Evolutionary conservation across 495 filamentous ascomycete species (phyloP), one percentile per base, ranked within the genome.

Genomic region (Pseudotulostoma volvatum): DNA sequence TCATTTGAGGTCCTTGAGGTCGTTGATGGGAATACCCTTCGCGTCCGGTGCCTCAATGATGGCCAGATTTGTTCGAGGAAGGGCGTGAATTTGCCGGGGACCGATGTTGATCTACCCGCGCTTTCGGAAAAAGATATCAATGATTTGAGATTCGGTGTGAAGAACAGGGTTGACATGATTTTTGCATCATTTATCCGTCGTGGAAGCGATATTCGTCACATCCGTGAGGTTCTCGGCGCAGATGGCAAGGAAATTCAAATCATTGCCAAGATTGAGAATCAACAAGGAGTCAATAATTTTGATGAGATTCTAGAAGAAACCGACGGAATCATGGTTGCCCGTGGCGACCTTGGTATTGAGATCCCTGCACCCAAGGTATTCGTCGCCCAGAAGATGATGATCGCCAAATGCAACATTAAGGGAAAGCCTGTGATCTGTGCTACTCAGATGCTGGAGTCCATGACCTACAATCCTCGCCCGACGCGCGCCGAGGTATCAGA

Each of bases 311-410:
- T 97, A 31, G 73, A 78, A 55, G 82, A 86, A 68, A 96, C 90
- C 15, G 90, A 97, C 59, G 90, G 92, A 71, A 85, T 97, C 58
- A 97, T 97, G 90, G 90, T 97, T 54, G 90, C 90, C 50, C 90
- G 90, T 73, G 90, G 90, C 64, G 90, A 97, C 52, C 69, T 97
- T 30, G 90, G 90, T 67, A 97, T 97, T 45, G 90, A 97, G 63
- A 97, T 97, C 53, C 85, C 90, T 14, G 86, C 92, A 28, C 83
- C 88, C 38, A 92, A 97, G 72, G 90, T 97, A 39, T 97, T 96
- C 66, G 79, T 93, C 45, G 90, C 90, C 34, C 90, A 97, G 73
- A 97, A 97, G 78, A 96, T 96, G 84, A 87, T 97, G 80, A 96
- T 96, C 64, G 84, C 88, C 59, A 96, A 95, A 77, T 96, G 92